phyloP scores from a whole-genome alignment of 2,329 filamentous ascomycete species.

The Aureobasidium uvarum region DNA sequence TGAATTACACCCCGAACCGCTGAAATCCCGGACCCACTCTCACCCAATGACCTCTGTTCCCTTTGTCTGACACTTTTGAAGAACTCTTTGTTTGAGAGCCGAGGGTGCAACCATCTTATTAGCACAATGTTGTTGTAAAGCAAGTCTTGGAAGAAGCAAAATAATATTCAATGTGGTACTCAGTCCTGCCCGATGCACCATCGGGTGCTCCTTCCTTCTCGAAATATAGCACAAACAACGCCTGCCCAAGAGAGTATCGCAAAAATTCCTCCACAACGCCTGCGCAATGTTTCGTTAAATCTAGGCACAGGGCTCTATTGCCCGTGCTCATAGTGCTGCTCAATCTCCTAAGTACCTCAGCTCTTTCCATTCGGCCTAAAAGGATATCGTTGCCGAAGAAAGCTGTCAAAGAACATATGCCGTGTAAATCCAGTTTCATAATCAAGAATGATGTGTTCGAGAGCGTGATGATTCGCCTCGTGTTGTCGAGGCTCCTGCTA shows the following conservation, averaged over 20 bases:
- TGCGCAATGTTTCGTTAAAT: conserved; percentile 26
- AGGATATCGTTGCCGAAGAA: conserved; percentile 20
- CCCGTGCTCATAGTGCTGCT: conserved; percentile 2
- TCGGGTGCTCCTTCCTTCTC: conserved; percentile 8
- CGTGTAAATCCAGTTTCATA: conserved; percentile 21
- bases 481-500: neutral
- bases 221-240: conserved; percentile 1
- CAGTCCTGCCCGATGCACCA: conserved; percentile 1
- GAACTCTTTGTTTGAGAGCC: neutral
- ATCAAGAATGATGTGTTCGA: conserved; percentile 16
- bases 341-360: conserved; percentile 3
- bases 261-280: conserved; percentile 22
- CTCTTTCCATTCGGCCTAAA: conserved; percentile 21
- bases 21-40: conserved; percentile 5
- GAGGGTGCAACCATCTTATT: neutral
- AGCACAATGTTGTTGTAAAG: neutral
- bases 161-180: conserved; percentile 11
- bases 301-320: conserved; percentile 6
- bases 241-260: conserved; percentile 8
- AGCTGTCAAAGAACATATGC: conserved; percentile 13
- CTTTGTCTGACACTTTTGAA: neutral
- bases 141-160: neutral
- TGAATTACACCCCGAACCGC: neutral
- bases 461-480: conserved; percentile 12
- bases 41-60: neutral